phyloP scores from a whole-genome alignment of 805 yeast species.

The Starmerella floricola region DNA sequence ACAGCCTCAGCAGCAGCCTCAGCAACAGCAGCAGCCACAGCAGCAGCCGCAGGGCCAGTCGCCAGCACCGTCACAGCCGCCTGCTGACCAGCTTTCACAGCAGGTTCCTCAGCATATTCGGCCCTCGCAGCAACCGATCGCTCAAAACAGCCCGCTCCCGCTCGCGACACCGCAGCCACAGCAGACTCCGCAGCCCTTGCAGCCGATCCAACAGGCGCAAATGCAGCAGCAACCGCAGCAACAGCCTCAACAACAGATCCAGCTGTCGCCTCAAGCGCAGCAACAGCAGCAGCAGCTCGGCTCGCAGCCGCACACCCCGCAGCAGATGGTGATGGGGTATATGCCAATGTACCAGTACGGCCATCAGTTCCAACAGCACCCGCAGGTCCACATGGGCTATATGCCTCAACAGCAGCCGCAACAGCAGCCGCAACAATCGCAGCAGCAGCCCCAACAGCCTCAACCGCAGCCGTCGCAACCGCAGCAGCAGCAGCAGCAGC shows the following conservation, averaged over 20 bases:
- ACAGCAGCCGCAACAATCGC: slow-evolving; percentile 9
- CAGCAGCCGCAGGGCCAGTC: slow-evolving; percentile 22
- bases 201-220: slow-evolving; percentile 4
- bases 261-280: slow-evolving; percentile 9
- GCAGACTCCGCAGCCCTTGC: slow-evolving; percentile 9
- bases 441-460: slow-evolving; percentile 14
- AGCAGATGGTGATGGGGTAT: slow-evolving; percentile 19
- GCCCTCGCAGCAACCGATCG: slow-evolving; percentile 4
- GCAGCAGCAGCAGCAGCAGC: slow-evolving; percentile 11
- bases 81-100: not conserved
- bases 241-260: slow-evolving; percentile 10
- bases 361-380: slow-evolving; percentile 12
- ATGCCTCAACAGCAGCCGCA: slow-evolving; percentile 8
- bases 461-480: slow-evolving; percentile 8
- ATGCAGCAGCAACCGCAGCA: slow-evolving; percentile 6
- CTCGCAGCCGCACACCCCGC: slow-evolving; percentile 10
- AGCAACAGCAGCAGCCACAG: slow-evolving; percentile 4
- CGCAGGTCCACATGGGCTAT: slow-evolving; percentile 12
- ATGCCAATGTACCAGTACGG: slow-evolving; percentile 20
- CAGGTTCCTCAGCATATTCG: slow-evolving; percentile 9
- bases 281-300: slow-evolving; percentile 8
- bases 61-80: slow-evolving; percentile 15
- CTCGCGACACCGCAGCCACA: not conserved
- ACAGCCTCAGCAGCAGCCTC: slow-evolving; percentile 10
- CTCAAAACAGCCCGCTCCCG: not conserved